Evolutionary conservation across 164 flowering plant species (phyloP).

Genomic region (Umbilicus rupestris): DNA sequence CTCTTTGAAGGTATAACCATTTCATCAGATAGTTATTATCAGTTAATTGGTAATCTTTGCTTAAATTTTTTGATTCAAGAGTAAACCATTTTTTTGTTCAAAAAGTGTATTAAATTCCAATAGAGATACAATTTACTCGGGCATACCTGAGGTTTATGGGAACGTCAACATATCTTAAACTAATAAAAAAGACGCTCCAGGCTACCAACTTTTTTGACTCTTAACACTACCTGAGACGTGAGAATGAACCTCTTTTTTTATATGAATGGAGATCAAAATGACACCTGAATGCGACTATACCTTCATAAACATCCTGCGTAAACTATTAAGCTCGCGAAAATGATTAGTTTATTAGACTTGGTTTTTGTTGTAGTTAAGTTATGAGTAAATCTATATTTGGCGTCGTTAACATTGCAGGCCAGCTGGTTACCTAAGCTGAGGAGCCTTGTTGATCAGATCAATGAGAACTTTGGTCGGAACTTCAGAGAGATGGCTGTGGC

Average conservation of each 20-base stretch:
- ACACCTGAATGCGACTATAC: background rate
- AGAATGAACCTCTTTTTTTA: background rate
- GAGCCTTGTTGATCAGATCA: conserved; percentile 69
- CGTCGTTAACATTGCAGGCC: conserved; percentile 23
- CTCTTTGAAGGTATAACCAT: background rate
- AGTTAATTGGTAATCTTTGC: background rate
- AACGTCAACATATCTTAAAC: background rate
- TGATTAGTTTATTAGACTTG: background rate
- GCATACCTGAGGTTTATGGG: background rate
- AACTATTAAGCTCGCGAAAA: background rate
- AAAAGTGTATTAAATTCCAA: background rate
- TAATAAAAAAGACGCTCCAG: background rate
- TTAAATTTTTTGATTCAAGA: background rate
- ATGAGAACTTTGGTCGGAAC: conserved; percentile 78
- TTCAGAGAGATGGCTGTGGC: conserved; percentile 98
- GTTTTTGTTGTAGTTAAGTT: background rate
- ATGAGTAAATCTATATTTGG: background rate
- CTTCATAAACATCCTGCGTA: background rate
- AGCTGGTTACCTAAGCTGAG: conserved; percentile 86
- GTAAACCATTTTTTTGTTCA: background rate
- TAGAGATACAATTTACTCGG: background rate
- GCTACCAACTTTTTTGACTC: background rate
- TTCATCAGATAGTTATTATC: background rate
- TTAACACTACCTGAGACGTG: background rate
- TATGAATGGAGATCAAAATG: background rate